Evolutionary conservation across 192 early-diverging fungal species (phyloP).

Genomic region (Gaertneriomyces sp.): DNA sequence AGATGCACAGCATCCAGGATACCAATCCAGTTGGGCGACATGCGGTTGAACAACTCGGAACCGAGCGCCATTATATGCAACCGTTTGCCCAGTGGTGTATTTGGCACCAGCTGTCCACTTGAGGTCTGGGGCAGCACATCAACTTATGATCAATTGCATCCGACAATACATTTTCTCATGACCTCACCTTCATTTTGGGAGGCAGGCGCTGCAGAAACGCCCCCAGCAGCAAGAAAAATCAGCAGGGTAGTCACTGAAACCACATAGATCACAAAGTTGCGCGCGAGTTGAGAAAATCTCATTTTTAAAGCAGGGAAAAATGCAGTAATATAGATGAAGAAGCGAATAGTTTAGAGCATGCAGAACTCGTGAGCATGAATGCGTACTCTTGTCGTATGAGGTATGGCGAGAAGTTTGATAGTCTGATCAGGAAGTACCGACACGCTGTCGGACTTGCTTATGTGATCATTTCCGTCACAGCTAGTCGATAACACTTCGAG

Average conservation of each 20-base stretch:
- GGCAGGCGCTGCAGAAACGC: background rate
- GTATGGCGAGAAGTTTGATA: no score
- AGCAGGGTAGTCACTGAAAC: background rate
- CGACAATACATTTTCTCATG: background rate
- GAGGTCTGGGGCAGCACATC: slow-evolving; percentile 11
- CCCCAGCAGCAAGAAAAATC: background rate
- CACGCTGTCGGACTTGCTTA: no score
- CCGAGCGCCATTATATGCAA: slow-evolving; percentile 11
- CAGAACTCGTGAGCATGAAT: no score
- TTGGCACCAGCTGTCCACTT: slow-evolving; percentile 13
- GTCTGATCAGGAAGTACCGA: no score
- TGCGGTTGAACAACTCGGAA: slow-evolving; percentile 19
- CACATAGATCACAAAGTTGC: no score
- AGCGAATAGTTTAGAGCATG: no score
- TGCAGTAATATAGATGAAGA: no score
- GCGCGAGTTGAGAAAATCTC: no score
- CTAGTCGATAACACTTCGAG: no score
- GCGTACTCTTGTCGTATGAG: no score
- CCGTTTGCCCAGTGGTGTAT: slow-evolving; percentile 24
- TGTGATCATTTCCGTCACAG: no score
- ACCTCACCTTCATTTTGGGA: background rate
- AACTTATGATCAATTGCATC: background rate
- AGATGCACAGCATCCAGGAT: slow-evolving; percentile 26
- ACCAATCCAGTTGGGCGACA: slow-evolving; percentile 26
- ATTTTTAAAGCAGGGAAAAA: no score